phyloP scores from a whole-genome alignment of 1,284 basidiomycete genomes.

The Trichosporon sp. region DNA sequence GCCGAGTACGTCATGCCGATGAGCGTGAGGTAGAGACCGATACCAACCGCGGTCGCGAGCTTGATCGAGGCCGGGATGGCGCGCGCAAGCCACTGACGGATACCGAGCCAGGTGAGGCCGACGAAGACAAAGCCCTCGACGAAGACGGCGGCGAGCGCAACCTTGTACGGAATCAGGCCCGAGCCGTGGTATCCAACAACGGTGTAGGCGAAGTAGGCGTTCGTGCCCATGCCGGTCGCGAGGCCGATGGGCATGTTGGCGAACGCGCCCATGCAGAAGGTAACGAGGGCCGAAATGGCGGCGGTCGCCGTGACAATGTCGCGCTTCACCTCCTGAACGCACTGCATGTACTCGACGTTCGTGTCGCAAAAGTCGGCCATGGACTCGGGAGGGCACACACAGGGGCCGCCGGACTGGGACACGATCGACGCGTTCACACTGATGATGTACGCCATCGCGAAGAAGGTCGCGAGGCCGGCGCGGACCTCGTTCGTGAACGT shows the following conservation, averaged over 20 bases:
- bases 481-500: constrained; percentile 79
- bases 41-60: constrained; percentile 80
- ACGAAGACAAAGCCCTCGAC: constrained; percentile 87
- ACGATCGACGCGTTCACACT: constrained; percentile 65
- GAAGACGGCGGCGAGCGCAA: constrained; percentile 86
- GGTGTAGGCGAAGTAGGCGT: constrained; percentile 88
- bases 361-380: constrained; percentile 56
- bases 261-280: constrained; percentile 55
- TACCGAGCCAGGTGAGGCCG: constrained; percentile 74
- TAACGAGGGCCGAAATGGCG: constrained; percentile 72
- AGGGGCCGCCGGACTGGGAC: constrained; percentile 75
- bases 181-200: constrained; percentile 75
- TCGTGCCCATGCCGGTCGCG: constrained; percentile 72
- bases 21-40: constrained; percentile 70
- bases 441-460: constrained; percentile 58
- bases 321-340: constrained; percentile 67
- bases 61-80: constrained; percentile 85
- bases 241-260: constrained; percentile 54
- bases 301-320: constrained; percentile 68
- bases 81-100: constrained; percentile 87
- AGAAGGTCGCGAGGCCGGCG: constrained; percentile 80
- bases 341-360: constrained; percentile 68
- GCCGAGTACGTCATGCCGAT: constrained; percentile 61
- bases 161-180: constrained; percentile 73
- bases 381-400: constrained; percentile 64